A percentile compares a stretch with the other conserved stretches of the same genome.
phyloP scores from a whole-genome alignment of 208 protist species.

The Entamoeba moshkovskii region DNA sequence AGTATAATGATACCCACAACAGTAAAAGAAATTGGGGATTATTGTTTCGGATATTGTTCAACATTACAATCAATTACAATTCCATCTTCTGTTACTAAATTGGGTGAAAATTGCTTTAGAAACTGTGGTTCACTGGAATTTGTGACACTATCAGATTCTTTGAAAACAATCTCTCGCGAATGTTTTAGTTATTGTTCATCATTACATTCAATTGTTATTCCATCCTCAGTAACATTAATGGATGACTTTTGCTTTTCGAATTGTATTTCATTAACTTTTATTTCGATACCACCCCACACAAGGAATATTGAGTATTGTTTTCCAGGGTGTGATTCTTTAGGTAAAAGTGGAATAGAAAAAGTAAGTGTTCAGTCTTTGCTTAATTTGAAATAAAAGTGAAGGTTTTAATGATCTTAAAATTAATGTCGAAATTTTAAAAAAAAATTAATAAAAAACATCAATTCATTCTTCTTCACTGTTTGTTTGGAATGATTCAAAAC shows the following conservation, averaged over 20 bases:
- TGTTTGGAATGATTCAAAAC: too few species aligned
- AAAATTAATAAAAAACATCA: too few species aligned
- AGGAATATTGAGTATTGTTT: too few species aligned
- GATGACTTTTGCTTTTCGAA: neutral
- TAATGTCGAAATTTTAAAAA: too few species aligned
- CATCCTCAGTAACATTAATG: neutral
- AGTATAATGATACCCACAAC: neutral
- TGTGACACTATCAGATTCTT: neutral
- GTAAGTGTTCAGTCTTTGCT: too few species aligned
- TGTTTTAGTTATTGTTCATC: neutral
- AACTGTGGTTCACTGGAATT: neutral
- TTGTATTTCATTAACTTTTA: neutral
- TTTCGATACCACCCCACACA: too few species aligned
- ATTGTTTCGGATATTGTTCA: neutral
- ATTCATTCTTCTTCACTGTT: too few species aligned
- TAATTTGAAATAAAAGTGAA: too few species aligned
- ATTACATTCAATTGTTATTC: neutral
- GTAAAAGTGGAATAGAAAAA: too few species aligned
- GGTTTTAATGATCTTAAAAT: too few species aligned
- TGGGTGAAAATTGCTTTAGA: neutral
- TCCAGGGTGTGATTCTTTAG: too few species aligned
- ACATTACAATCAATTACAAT: neutral
- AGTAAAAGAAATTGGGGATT: neutral
- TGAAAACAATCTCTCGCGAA: neutral
- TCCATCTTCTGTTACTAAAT: neutral